These are phyloP conservation scores for Kwoniella dendrophila DNA, from an alignment of 768 basidiomycete genomes.

Conservation along the genomic window DNA sequence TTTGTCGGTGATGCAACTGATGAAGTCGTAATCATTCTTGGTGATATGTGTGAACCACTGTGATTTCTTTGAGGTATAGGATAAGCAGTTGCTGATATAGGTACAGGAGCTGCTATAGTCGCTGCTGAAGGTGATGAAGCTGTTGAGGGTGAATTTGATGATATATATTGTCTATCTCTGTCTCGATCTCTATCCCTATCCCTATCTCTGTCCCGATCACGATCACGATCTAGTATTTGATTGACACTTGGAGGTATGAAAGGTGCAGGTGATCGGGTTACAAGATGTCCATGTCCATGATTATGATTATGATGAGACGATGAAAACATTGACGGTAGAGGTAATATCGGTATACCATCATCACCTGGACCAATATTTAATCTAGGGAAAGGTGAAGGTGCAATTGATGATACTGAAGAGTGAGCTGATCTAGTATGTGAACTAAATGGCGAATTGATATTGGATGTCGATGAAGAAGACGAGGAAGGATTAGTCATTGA, in stretches of 20 bases:
- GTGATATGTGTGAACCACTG: not conserved
- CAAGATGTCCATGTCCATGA: no score
- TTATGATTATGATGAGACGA: not conserved
- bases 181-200: not conserved
- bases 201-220: no score
- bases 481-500: conserved; percentile 1
- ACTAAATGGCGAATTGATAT: not conserved
- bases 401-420: conserved; percentile 14
- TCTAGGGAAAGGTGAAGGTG: conserved; percentile 10
- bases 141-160: not conserved
- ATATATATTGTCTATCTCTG: not conserved
- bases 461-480: not conserved
- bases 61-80: not conserved
- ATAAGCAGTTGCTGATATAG: not conserved
- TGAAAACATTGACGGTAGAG: conserved; percentile 18
- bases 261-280: not conserved
- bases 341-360: conserved; percentile 27
- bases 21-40: not conserved
- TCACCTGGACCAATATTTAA: conserved; percentile 22
- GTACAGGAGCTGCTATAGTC: not conserved
- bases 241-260: conserved; percentile 23
- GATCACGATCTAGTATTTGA: conserved; percentile 16
- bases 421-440: conserved; percentile 6
- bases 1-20: not conserved
- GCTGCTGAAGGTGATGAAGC: not conserved